Percentiles rank a stretch among this genome's conserved stretches.
Conservation (phyloP, 2,329 filamentous ascomycete species). For the Pyrenochaeta sp. region DNA sequence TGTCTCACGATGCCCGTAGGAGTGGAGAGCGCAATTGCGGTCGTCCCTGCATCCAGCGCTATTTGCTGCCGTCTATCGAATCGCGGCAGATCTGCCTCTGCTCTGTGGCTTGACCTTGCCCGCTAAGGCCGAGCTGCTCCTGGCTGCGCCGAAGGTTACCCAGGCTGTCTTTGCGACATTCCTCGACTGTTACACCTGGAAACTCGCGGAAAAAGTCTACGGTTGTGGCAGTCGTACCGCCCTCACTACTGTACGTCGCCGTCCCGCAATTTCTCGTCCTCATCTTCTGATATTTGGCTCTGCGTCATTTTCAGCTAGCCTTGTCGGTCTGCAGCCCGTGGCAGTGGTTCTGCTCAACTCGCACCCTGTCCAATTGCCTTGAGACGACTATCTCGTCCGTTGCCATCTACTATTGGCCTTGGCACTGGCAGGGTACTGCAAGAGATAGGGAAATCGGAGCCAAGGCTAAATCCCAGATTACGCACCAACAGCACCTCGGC, state of each 20-base stretch:
- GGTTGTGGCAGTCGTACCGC: slow-evolving; percentile 69
- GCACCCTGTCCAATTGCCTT: slow-evolving; percentile 92
- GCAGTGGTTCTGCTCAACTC: slow-evolving; percentile 95
- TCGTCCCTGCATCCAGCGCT: slow-evolving; percentile 91
- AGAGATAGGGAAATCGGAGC: slow-evolving; percentile 22
- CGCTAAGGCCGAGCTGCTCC: slow-evolving; percentile 70
- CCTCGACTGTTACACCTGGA: slow-evolving; percentile 88
- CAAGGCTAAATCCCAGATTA: slow-evolving; percentile 42
- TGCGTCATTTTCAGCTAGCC: slow-evolving; percentile 63
- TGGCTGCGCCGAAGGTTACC: slow-evolving; percentile 74
- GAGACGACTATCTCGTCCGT: slow-evolving; percentile 86
- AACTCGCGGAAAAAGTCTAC: slow-evolving; percentile 76
- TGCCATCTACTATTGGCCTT: slow-evolving; percentile 86
- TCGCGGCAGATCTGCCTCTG: slow-evolving; percentile 64
- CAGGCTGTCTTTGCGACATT: slow-evolving; percentile 81
- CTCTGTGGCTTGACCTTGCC: slow-evolving; percentile 63
- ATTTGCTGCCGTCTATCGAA: slow-evolving; percentile 78
- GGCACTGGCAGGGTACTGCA: slow-evolving; percentile 64
- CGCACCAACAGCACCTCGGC: slow-evolving; percentile 40
- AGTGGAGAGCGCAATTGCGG: slow-evolving; percentile 88
- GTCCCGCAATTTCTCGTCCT: slow-evolving; percentile 15
- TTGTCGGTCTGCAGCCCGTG: slow-evolving; percentile 81
- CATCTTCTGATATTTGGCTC: slow-evolving; percentile 29
- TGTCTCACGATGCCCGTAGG: slow-evolving; percentile 63
- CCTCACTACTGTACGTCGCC: slow-evolving; percentile 71